Evolutionary conservation across 2,329 filamentous ascomycete species (phyloP), one percentile per base, ranked within the genome.

Genomic region (Purpureocillium lavendulum): DNA sequence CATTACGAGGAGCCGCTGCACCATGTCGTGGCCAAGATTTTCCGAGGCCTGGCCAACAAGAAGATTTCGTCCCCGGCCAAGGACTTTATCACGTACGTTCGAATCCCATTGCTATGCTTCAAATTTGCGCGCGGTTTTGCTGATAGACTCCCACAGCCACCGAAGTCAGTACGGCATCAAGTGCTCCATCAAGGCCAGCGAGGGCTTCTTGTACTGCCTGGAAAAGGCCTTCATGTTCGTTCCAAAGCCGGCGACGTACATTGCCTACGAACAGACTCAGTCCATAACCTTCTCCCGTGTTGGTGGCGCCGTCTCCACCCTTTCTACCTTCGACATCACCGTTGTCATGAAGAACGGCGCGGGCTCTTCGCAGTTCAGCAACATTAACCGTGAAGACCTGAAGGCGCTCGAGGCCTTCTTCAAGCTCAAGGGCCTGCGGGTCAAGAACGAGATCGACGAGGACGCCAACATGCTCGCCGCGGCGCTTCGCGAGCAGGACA

Each of bases 141-240:
- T 37, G 16, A 30, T 15, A 10, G 5, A 17, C 13, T 18, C 15
- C 30, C 17, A 7, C 38, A 78, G 85, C 50, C 92, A 97, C 66
- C 88, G 95, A 59, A 80, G 84, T 54, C 89, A 96, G 62, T 87
- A 82, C 50, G 92, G 92, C 42, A 94, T 98, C 65, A 98, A 98
- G 68, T 98, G 92, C 65, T 94, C 89, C n/a, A 96, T 98, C 77
- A 98, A 98, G 67, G 94, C 94, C 39, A 96, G 94, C 62, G 92
- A 98, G 67, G 92, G 94, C 44, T 89, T 95, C 58, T 71, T 98
- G 37, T 98, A 94, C 75, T 96, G 89, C 60, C 69, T 98, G 50
- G 92, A 98, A 65, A 96, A 96, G 67, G 90, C 89, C 7, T 94
- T 98, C 64, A 94, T 98, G 78, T 98, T 98, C 61, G 92, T 98